Base-by-base conservation (phyloP, 495 filamentous ascomycete species). In the Hypomontagnella submonticulosa region DNA sequence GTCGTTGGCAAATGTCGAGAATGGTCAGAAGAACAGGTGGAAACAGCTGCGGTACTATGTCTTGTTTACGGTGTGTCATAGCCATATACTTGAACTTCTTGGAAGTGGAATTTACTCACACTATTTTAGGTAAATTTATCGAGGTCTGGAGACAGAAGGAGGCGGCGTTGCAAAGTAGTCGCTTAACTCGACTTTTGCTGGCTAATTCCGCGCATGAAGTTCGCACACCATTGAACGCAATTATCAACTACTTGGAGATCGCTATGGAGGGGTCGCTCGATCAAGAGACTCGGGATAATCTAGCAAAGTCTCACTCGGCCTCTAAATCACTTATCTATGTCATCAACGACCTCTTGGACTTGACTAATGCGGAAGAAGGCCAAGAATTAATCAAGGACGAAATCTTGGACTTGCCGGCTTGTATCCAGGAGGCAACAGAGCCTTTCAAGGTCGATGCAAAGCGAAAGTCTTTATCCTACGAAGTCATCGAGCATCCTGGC, bases 171-270 rank as follows among this genome's bases (percentile, higher is more conserved):
- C 89, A 96, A 61, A 94, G 79, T 66, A 96, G 89, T 55, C 88
- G 92, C 40, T 79, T 98, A 13, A 97, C 92, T 1, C 81, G 86
- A 46, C 77, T 98, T 11, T 76, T 98, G 8, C 80, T 97, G 2
- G 92, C 94, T 8, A 97, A 98, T 69, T 96, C 93, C 0, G 94
- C 94, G 0, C 94, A 98, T 69, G 93, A 97, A 79, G 92, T 98
- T 12, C 90, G 94, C 30, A 98, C 94, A 0, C 93, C 94, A 0
- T 79, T 98, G 3, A 97, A 97, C 74, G 94, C 94, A 16, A 96
- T 98, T 69, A 95, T 98, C 72, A 98, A 98, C 68, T 97, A 95
- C 59, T 80, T 98, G 2, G 94, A 98, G 69, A 97, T 97, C 63
- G 94, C 94, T 0, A 78, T 98, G 2, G 94, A 98, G 74, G 91